Base-by-base conservation (phyloP, 495 filamentous ascomycete genomes). In the Apiosordaria backusii region DNA sequence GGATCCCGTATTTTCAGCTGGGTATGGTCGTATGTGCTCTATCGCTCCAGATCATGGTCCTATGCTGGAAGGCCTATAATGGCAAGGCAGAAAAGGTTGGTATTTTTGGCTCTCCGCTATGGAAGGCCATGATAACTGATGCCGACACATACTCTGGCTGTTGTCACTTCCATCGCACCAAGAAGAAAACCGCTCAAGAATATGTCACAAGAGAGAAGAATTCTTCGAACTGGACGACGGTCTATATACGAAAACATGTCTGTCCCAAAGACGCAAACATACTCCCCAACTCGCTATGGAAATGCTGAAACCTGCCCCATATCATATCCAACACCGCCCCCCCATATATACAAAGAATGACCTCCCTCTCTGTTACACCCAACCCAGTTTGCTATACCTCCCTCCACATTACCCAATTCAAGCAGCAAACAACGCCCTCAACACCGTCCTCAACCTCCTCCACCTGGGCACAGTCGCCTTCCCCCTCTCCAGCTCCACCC, bases 391-490 rank as follows among this genome's bases (percentile, higher is more conserved):
- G 10, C 16, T 45, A 29, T 29, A 3, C 27, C 27, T 3, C 27
- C 27, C 27, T 29, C 27, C 27, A 3, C 27, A 3, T 24, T 13
- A 10, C 4, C 55, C 3, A 29, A 50, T 21, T 64, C 24, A 64
- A 57, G 53, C 21, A 23, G 21, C 13, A 23, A 67, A 71, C 57
- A 87, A 73, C n/a, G 79, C 79, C 60, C 74, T 77, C 84, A 85
- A 88, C 18, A 82, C 84, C 59, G 87, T 84, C 70, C 67, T 75
- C 52, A 88, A 27, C 61, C 87, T 79, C 67, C 83, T 81, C 57
- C 71, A 66, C 59, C 74, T 83, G 50, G 87, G 83, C 21, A 89
- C 87, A 19, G 86, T 87, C 19, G 86, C 85, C 67, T 77, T 81
- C 70, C 83, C 85, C 50, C 82, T 75, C 62, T 76, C 74, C 54